Percentiles rank a stretch among this genome's conserved stretches.
Conservation (phyloP, 2,329 filamentous ascomycete genomes). For the Diaporthe batatas region DNA sequence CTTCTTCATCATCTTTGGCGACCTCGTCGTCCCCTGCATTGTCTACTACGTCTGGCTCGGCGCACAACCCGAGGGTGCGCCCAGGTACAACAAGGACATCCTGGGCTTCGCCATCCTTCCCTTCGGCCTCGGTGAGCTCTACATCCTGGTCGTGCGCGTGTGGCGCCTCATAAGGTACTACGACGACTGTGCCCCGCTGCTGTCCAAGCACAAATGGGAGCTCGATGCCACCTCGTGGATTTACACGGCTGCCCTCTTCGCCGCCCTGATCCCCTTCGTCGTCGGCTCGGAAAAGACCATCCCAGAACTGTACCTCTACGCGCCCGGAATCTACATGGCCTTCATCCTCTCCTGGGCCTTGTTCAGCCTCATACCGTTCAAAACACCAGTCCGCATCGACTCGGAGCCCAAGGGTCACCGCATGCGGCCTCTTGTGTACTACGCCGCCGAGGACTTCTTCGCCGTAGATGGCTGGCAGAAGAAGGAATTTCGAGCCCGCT, state of each 20-base stretch:
- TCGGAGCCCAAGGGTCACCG: slow-evolving; percentile 35
- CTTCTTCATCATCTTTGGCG: slow-evolving; percentile 41
- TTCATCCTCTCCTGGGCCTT: slow-evolving; percentile 38
- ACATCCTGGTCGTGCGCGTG: slow-evolving; percentile 38
- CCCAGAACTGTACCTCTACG: slow-evolving; percentile 39
- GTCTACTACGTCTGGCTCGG: slow-evolving; percentile 41
- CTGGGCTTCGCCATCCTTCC: slow-evolving; percentile 76
- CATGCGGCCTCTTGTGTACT: slow-evolving; percentile 40
- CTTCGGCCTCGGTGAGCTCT: slow-evolving; percentile 54
- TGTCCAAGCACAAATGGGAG: slow-evolving; percentile 38
- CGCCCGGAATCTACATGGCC: slow-evolving; percentile 39
- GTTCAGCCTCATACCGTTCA: slow-evolving; percentile 36
- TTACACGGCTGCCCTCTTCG: slow-evolving; percentile 33
- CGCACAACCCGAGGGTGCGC: slow-evolving; percentile 9
- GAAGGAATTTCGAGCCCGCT: slow-evolving; percentile 37
- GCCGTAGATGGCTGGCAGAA: slow-evolving; percentile 42
- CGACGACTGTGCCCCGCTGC: slow-evolving; percentile 40
- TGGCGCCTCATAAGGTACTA: slow-evolving; percentile 36
- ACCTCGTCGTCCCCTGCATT: slow-evolving; percentile 41
- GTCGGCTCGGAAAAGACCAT: slow-evolving; percentile 37
- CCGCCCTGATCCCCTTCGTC: slow-evolving; percentile 40
- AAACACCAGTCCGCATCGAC: slow-evolving; percentile 36
- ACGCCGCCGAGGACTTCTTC: slow-evolving; percentile 42
- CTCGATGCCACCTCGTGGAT: slow-evolving; percentile 42
- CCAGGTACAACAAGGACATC: slow-evolving; percentile 52